Evolutionary conservation across 257 asterid genomes (phyloP), one percentile per base, ranked within the genome.

Genomic region (Striga asiatica): DNA sequence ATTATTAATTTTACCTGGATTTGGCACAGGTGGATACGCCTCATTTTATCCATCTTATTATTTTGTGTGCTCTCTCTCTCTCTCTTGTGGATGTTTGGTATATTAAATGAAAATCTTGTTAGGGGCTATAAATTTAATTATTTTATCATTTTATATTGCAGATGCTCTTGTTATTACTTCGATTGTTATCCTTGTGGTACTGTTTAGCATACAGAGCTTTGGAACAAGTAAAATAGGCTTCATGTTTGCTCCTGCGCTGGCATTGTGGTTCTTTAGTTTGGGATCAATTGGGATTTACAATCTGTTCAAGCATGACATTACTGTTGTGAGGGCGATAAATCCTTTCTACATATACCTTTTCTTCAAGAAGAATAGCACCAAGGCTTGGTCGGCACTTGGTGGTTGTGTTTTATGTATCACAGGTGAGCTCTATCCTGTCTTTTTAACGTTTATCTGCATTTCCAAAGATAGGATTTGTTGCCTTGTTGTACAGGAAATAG

Each of bases 351-450:
- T 92, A 21, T 88, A 81, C 72, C 76, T 71, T 23, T 92, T 84
- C 81, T 92, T 92, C 79, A 64, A 62, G 75, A 84, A 81, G 71
- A 84, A 88, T 54, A 45, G 80, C 61, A 59, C 48, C 38, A 74
- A 68, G 11, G 95, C 81, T 23, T 92, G 95, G 94, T 81, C 99
- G 50, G 94, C 94, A 66, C 97, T 92, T 46, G 97, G 99, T 66
- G 99, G 99, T 43, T 88, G 97, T 61, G 97, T 92, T 67, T 73
- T 92, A 81, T 88, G 99, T 58, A 92, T 92, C 78, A 88, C 99
- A 49, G 98, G 98, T 78, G 69, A 20, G 54, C n/a, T 18, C 23
- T 43, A 7, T 18, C 47, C 5, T 38, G 46, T 14, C 43, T 39
- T 3, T 14, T 39, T n/a, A n/a, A 14, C 6, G 21, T 1, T 11